phyloP scores from a whole-genome alignment of 225 moss, liverwort and hornwort species.

The Antitrichia curtipendula region DNA sequence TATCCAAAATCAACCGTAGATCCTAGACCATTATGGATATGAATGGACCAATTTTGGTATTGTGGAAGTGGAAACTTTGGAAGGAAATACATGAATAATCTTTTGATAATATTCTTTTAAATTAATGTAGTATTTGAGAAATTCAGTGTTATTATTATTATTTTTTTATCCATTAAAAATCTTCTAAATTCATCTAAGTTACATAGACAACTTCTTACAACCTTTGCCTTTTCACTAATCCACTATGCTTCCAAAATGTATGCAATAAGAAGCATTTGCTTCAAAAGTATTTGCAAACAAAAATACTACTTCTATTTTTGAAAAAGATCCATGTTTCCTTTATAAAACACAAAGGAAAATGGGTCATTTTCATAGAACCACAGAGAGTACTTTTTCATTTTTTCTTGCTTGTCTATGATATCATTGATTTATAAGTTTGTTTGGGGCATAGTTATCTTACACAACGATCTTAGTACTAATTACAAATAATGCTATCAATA shows the following conservation, averaged over 20 bases:
- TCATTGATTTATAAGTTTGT: neutral
- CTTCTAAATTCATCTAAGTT: neutral
- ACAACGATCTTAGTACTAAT: neutral
- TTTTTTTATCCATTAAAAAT: neutral
- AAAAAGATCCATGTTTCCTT: too few species aligned
- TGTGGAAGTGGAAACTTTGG: accelerated
- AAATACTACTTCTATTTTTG: neutral
- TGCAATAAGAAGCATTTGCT: accelerated
- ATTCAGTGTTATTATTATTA: neutral
- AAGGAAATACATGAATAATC: too few species aligned
- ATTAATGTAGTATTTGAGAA: neutral
- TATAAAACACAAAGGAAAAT: too few species aligned
- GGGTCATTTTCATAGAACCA: too few species aligned
- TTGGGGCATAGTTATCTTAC: neutral
- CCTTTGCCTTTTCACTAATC: neutral
- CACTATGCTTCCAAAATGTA: neutral
- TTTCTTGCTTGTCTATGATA: neutral
- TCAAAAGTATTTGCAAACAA: neutral
- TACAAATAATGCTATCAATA: neutral
- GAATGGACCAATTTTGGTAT: accelerated
- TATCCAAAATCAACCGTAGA: neutral
- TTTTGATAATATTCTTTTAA: neutral
- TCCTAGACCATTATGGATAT: accelerated
- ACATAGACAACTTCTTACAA: too few species aligned
- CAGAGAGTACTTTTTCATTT: neutral